Conservation (phyloP, 2,329 filamentous ascomycete species). For the Claviceps pusilla region DNA sequence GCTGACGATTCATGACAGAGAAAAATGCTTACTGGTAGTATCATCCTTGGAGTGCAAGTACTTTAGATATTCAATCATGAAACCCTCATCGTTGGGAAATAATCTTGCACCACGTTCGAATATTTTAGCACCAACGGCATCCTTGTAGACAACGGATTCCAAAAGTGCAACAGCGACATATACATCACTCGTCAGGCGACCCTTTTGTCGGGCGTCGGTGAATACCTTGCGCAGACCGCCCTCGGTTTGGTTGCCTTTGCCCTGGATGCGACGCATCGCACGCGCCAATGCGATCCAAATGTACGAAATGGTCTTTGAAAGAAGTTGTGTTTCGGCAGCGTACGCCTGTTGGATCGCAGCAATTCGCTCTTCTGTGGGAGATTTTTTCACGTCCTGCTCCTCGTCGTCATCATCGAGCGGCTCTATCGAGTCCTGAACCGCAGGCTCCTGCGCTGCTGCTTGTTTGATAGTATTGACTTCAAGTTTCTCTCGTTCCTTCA, state of each 20-base stretch:
- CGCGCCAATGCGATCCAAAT: constrained; percentile 92
- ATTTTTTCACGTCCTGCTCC: constrained; percentile 26
- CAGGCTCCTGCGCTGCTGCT: constrained; percentile 24
- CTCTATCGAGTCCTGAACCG: constrained; percentile 24
- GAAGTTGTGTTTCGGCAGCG: constrained; percentile 54
- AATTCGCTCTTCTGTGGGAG: constrained; percentile 50
- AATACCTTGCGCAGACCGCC: constrained; percentile 85
- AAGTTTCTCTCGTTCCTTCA: constrained; percentile 46
- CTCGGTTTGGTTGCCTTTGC: constrained; percentile 47
- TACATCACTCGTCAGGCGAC: constrained; percentile 81
- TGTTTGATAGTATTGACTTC: constrained; percentile 44
- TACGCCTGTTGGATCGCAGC: constrained; percentile 50
- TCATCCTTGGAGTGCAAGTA: constrained; percentile 87
- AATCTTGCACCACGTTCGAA: constrained; percentile 87
- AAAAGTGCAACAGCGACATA: constrained; percentile 88
- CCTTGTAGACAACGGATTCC: constrained; percentile 92
- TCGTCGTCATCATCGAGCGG: constrained; percentile 38
- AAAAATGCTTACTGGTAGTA: constrained; percentile 59
- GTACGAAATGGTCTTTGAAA: constrained; percentile 77
- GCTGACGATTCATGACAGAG: background rate
- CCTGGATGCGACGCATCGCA: constrained; percentile 86
- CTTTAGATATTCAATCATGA: constrained; percentile 91
- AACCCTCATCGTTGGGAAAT: constrained; percentile 85
- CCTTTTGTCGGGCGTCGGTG: constrained; percentile 70
- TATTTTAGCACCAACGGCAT: constrained; percentile 82